A percentile compares a stretch with the other conserved stretches of the same genome.
These are phyloP conservation scores for Coemansia sp. DNA, from an alignment of 192 early-diverging fungal species.

Conservation along the genomic window DNA sequence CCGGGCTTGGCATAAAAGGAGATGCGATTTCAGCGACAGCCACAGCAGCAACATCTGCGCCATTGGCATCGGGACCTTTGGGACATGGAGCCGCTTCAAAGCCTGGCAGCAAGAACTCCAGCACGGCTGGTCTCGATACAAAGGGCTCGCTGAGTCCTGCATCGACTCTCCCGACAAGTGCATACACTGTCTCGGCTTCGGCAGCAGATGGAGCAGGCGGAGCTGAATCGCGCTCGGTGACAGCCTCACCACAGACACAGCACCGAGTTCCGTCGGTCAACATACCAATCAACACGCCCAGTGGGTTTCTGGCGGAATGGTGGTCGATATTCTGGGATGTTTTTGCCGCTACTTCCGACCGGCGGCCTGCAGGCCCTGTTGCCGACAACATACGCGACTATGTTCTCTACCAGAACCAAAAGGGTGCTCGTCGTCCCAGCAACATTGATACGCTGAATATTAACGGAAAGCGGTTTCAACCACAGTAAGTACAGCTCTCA, in stretches of 20 bases:
- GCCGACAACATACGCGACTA: conserved; percentile 28
- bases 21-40: background rate
- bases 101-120: conserved; percentile 8
- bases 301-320: conserved; percentile 38
- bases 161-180: conserved; percentile 1
- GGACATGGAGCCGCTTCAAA: background rate
- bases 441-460: conserved; percentile 10
- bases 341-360: conserved; percentile 28
- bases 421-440: conserved; percentile 13
- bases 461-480: conserved; percentile 38
- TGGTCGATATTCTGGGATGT: conserved; percentile 45
- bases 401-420: conserved; percentile 27
- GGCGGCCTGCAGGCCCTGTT: conserved; percentile 8
- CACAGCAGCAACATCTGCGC: conserved; percentile 1
- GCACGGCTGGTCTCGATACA: background rate
- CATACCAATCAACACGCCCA: conserved; percentile 26
- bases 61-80: too few relatives aligned
- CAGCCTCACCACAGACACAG: conserved; percentile 6
- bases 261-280: conserved; percentile 19
- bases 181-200: background rate
- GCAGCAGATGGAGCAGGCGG: conserved; percentile 8
- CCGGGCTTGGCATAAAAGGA: background rate
- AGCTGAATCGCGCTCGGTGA: conserved; percentile 1
- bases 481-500: conserved; percentile 24
- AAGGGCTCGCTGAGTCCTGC: conserved; percentile 8